phyloP scores from a whole-genome alignment of 495 filamentous ascomycete species.

The Trypethelium eluteriae region DNA sequence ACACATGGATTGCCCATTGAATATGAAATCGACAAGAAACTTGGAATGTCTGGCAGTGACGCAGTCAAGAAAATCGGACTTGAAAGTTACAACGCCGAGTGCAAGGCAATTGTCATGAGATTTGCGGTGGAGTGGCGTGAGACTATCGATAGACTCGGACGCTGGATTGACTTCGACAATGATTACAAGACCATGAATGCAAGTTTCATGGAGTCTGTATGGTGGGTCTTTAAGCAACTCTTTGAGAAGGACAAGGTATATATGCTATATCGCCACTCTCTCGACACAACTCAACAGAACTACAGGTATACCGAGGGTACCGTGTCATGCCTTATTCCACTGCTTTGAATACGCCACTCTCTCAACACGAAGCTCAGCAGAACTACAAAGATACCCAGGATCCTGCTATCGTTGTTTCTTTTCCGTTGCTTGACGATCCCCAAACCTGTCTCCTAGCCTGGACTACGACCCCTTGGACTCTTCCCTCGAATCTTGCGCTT shows the following conservation, averaged over 20 bases:
- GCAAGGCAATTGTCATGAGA: slow-evolving; percentile 88
- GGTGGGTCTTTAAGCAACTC: slow-evolving; percentile 94
- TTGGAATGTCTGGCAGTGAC: slow-evolving; percentile 74
- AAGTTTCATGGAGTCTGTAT: slow-evolving; percentile 91
- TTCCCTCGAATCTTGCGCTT: slow-evolving; percentile 76
- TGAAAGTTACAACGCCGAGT: slow-evolving; percentile 87
- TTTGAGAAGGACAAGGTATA: slow-evolving; percentile 80
- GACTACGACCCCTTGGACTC: slow-evolving; percentile 96
- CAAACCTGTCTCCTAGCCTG: slow-evolving; percentile 66
- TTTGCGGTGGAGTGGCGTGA: slow-evolving; percentile 83
- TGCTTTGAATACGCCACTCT: slow-evolving; percentile 78
- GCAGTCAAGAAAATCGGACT: slow-evolving; percentile 84
- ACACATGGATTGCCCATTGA: slow-evolving; percentile 95
- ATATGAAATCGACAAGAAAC: slow-evolving; percentile 96
- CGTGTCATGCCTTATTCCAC: slow-evolving; percentile 94
- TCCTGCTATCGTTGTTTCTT: slow-evolving; percentile 83
- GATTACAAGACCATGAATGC: slow-evolving; percentile 96
- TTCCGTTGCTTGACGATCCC: slow-evolving; percentile 70
- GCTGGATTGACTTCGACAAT: slow-evolving; percentile 98
- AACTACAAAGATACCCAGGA: slow-evolving; percentile 94
- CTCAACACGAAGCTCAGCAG: slow-evolving; percentile 89
- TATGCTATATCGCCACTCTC: too few relatives aligned
- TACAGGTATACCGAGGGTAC: slow-evolving; percentile 74
- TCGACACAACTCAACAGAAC: too few relatives aligned
- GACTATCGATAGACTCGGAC: slow-evolving; percentile 81